Evolutionary conservation across 441 rosid genomes (phyloP).

Genomic region (Syzygium syzygioides): DNA sequence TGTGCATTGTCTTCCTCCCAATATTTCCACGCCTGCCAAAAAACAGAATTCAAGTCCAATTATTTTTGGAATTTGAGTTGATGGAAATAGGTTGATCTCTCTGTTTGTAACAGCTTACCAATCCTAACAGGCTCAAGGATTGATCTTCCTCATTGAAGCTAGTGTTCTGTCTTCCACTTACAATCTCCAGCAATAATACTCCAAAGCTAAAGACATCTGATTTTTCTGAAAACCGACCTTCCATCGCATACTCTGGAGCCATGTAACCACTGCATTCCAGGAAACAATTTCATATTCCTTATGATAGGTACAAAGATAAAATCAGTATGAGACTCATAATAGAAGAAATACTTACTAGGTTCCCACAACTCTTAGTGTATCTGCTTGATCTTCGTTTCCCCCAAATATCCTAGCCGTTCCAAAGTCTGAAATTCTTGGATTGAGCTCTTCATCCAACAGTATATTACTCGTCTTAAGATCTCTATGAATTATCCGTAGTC

Average conservation of each 20-base stretch:
- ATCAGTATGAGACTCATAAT: neutral
- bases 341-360: neutral
- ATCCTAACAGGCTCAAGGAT: neutral
- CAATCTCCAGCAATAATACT: neutral
- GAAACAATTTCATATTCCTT: neutral
- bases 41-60: neutral
- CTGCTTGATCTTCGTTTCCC: neutral
- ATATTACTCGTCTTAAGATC: slow-evolving; percentile 1
- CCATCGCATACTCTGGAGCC: neutral
- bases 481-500: neutral
- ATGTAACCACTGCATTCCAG: neutral
- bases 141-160: neutral
- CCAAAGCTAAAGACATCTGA: neutral
- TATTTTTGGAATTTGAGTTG: neutral
- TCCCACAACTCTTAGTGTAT: neutral
- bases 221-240: neutral
- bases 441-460: slow-evolving; percentile 1
- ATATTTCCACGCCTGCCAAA: neutral
- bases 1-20: neutral
- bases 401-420: neutral
- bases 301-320: neutral
- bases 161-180: neutral
- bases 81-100: neutral
- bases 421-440: slow-evolving; percentile 1
- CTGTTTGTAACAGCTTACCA: neutral